Conservation (phyloP, 1,284 basidiomycete genomes). For the Puccinia hordei region DNA sequence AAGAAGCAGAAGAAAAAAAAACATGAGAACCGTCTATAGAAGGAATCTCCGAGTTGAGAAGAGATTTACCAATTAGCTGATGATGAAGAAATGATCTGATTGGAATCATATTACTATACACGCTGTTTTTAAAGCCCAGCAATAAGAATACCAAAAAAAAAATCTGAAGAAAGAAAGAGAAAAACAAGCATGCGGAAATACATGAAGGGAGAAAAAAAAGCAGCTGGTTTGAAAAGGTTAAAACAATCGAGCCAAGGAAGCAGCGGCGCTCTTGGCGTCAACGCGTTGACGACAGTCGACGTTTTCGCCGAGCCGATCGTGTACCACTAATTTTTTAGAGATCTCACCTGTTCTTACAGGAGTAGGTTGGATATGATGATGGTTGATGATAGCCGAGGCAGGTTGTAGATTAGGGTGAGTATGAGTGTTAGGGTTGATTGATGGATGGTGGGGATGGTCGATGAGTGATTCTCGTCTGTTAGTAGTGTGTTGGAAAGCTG, state of each 20-base stretch:
- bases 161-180: no score
- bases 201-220: not conserved
- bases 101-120: no score
- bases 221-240: not conserved
- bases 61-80: no score
- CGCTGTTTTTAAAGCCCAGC: no score
- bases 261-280: conserved; percentile 49
- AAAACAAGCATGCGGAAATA: no score
- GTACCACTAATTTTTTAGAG: conserved; percentile 27
- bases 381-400: not conserved
- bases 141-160: no score
- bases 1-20: no score
- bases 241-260: conserved; percentile 48
- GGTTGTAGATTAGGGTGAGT: not conserved
- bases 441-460: not conserved
- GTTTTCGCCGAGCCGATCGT: not conserved
- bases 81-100: no score
- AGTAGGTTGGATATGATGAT: conserved; percentile 17
- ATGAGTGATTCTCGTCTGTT: not conserved
- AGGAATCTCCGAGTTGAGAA: no score
- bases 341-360: not conserved
- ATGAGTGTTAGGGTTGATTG: not conserved
- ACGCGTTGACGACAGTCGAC: conserved; percentile 33
- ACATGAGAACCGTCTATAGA: no score
- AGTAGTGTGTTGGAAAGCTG: not conserved